Conservation (phyloP, 2,329 filamentous ascomycete species). For the Aspergillus ibericus region DNA sequence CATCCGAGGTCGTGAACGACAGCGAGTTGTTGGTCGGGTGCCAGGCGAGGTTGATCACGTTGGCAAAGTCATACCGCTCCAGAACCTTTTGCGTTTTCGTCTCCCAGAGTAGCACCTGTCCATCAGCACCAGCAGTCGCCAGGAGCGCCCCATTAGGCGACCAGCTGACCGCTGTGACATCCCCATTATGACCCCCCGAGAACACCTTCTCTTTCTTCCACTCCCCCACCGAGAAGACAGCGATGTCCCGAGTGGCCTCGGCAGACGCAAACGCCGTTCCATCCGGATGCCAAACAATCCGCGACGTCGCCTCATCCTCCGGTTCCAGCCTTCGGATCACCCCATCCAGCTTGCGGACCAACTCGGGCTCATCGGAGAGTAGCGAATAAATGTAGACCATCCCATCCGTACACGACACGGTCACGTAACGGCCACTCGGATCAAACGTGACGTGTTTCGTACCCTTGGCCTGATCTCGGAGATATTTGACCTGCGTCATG, state of each 20-base stretch:
- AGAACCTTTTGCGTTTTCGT: conserved; percentile 81
- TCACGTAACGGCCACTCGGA: conserved; percentile 69
- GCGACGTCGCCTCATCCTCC: conserved; percentile 72
- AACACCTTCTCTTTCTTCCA: conserved; percentile 87
- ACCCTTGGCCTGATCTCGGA: conserved; percentile 81
- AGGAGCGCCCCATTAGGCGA: conserved; percentile 91
- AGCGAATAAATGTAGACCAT: conserved; percentile 87
- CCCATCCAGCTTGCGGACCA: conserved; percentile 82
- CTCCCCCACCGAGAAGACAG: conserved; percentile 82
- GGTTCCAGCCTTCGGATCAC: conserved; percentile 77
- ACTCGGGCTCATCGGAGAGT: conserved; percentile 71
- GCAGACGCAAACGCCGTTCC: conserved; percentile 85
- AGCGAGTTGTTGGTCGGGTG: conserved; percentile 85
- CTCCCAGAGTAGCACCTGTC: conserved; percentile 71
- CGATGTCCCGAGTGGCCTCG: conserved; percentile 77
- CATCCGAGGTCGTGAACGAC: conserved; percentile 89
- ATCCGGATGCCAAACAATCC: conserved; percentile 88
- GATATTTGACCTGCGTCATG: conserved; percentile 70
- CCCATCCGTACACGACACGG: conserved; percentile 85
- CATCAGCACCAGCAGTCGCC: conserved; percentile 59
- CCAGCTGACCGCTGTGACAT: conserved; percentile 87
- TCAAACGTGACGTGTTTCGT: conserved; percentile 92
- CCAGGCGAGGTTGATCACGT: conserved; percentile 85
- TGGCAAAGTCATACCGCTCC: conserved; percentile 73
- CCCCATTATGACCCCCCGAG: conserved; percentile 73